phyloP scores from a whole-genome alignment of 495 filamentous ascomycete species.

The Aspergillus egyptiacus region DNA sequence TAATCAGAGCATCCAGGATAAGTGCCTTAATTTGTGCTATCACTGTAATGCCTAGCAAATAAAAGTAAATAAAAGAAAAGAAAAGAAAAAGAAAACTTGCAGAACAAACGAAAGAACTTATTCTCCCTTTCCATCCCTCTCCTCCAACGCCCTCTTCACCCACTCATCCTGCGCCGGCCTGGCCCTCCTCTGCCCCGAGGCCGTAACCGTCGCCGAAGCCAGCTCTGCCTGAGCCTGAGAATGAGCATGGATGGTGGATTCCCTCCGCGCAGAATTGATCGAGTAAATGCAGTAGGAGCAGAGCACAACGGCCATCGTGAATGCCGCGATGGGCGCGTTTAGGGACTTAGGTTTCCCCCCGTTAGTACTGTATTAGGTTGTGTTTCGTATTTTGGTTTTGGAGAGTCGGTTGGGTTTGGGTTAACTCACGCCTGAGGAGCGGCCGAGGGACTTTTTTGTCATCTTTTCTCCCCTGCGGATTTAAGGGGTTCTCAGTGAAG shows the following conservation, averaged over 20 bases:
- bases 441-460: slow-evolving; percentile 20
- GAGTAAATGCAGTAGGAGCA: slow-evolving; percentile 46
- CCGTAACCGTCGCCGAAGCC: not conserved
- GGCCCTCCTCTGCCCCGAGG: slow-evolving; percentile 5
- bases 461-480: not conserved
- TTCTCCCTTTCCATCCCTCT: slow-evolving; percentile 11
- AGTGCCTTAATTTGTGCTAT: no score
- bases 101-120: not conserved
- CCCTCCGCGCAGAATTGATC: slow-evolving; percentile 40
- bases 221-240: slow-evolving; percentile 18
- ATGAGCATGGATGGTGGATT: slow-evolving; percentile 16
- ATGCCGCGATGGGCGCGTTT: slow-evolving; percentile 45
- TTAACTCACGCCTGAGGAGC: slow-evolving; percentile 21
- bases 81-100: not conserved
- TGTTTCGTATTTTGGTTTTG: not conserved
- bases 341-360: slow-evolving; percentile 28
- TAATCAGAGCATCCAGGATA: no score
- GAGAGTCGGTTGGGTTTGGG: not conserved
- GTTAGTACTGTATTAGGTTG: not conserved
- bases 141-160: slow-evolving; percentile 38
- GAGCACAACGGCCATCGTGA: slow-evolving; percentile 46
- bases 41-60: no score
- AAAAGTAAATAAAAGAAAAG: no score
- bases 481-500: not conserved
- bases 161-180: slow-evolving; percentile 21